A percentile compares a stretch with the other conserved stretches of the same genome.
These are phyloP conservation scores for Ceriops decandra DNA, from an alignment of 345 rosid genomes.

Conservation along the genomic window DNA sequence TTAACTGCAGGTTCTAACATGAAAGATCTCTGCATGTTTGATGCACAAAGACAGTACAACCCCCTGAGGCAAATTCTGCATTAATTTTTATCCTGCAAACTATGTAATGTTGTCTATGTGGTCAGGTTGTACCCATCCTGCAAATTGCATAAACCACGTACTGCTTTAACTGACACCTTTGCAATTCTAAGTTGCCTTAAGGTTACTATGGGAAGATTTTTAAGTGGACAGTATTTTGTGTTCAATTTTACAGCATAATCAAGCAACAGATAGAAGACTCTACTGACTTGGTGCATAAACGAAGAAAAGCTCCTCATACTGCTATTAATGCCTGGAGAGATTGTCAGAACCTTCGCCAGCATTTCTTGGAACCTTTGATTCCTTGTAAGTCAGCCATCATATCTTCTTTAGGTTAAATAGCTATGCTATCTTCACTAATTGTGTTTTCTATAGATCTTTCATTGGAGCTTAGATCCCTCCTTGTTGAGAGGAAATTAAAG, in stretches of 20 bases:
- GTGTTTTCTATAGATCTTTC: constrained; percentile 45
- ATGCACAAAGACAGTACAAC: no score
- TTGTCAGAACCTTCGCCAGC: constrained; percentile 26
- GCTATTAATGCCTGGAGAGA: constrained; percentile 44
- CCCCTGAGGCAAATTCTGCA: no score
- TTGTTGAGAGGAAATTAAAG: constrained; percentile 24
- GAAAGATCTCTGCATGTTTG: no score
- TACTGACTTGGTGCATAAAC: constrained; percentile 55
- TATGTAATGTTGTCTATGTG: no score
- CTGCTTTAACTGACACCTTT: background rate
- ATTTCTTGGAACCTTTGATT: constrained; percentile 51
- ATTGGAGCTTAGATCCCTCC: constrained; percentile 47
- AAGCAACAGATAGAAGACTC: constrained; percentile 50
- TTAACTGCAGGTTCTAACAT: no score
- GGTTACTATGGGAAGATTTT: background rate
- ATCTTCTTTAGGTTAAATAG: background rate
- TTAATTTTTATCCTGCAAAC: no score
- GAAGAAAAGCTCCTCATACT: constrained; percentile 40
- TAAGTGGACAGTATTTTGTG: constrained; percentile 2
- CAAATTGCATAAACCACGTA: background rate
- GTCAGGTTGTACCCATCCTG: no score
- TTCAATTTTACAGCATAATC: constrained; percentile 46
- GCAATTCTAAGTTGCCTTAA: background rate
- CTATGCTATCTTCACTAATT: constrained; percentile 23
- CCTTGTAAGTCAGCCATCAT: constrained; percentile 46